These are phyloP conservation scores for Pleurozium schreberi DNA, from an alignment of 225 moss, liverwort and hornwort species.

Conservation along the genomic window DNA sequence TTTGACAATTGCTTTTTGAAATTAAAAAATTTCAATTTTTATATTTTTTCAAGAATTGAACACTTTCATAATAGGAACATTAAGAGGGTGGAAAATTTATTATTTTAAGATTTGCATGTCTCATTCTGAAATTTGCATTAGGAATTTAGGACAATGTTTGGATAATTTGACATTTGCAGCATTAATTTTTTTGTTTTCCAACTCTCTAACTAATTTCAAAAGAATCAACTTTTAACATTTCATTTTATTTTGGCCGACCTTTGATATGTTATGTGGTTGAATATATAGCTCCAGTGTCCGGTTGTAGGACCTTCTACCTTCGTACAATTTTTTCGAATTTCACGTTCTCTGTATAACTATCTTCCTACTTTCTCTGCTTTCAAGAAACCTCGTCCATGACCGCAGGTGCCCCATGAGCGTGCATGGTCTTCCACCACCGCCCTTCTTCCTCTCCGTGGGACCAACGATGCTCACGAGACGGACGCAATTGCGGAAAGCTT, in stretches of 20 bases:
- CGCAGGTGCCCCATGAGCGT: background rate
- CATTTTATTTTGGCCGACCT: too few species aligned
- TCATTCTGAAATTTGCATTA: too few species aligned
- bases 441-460: background rate
- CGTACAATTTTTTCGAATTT: background rate
- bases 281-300: background rate
- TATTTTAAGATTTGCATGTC: too few species aligned
- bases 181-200: too few species aligned
- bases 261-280: background rate
- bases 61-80: background rate
- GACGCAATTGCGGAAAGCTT: background rate
- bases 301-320: background rate
- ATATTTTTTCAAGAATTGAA: background rate
- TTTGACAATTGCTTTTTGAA: too few species aligned
- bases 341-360: background rate
- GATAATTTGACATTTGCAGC: too few species aligned
- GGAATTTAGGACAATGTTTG: too few species aligned
- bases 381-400: background rate
- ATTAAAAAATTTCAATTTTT: background rate
- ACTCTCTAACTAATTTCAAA: too few species aligned
- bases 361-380: background rate
- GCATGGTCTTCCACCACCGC: background rate
- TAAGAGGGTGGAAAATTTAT: background rate
- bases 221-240: too few species aligned
- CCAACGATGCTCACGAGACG: background rate